Conservation (phyloP, 2,329 filamentous ascomycete species). For the Fusarium scirpi region DNA sequence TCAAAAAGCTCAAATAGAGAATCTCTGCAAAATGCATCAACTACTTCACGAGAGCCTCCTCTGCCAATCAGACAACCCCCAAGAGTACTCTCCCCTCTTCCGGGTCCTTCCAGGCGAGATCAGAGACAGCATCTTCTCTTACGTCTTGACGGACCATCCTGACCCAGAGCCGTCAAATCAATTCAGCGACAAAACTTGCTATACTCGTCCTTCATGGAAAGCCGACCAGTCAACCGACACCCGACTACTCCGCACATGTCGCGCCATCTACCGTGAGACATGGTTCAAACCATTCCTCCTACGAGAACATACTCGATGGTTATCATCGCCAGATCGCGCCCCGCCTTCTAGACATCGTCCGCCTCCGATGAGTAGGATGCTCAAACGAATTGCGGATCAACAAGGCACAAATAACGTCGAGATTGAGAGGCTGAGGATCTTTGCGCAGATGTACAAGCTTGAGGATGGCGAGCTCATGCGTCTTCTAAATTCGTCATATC, state of each 20-base stretch:
- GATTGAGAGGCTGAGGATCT: constrained; percentile 53
- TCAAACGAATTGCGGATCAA: constrained; percentile 36
- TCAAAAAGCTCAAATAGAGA: no score
- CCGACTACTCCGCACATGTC: constrained; percentile 57
- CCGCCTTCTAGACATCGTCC: constrained; percentile 40
- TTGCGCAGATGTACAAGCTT: constrained; percentile 58
- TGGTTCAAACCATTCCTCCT: constrained; percentile 58
- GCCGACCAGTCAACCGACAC: constrained; percentile 53
- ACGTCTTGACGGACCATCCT: constrained; percentile 54
- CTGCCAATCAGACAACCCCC: not conserved
- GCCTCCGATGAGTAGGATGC: not conserved
- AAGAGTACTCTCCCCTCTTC: constrained; percentile 51
- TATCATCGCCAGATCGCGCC: constrained; percentile 48
- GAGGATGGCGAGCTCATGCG: constrained; percentile 46
- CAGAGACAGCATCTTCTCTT: constrained; percentile 60
- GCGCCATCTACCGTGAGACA: constrained; percentile 55
- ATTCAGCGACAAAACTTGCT: constrained; percentile 52
- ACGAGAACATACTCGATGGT: constrained; percentile 56
- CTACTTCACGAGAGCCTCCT: not conserved
- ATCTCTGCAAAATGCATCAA: not conserved
- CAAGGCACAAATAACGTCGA: constrained; percentile 42
- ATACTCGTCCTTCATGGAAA: constrained; percentile 56
- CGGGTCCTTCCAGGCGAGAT: constrained; percentile 60
- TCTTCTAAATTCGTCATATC: constrained; percentile 45
- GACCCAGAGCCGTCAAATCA: constrained; percentile 43